phyloP scores from a whole-genome alignment of 176 grass and related monocot species.

The Pontederia crassipes region DNA sequence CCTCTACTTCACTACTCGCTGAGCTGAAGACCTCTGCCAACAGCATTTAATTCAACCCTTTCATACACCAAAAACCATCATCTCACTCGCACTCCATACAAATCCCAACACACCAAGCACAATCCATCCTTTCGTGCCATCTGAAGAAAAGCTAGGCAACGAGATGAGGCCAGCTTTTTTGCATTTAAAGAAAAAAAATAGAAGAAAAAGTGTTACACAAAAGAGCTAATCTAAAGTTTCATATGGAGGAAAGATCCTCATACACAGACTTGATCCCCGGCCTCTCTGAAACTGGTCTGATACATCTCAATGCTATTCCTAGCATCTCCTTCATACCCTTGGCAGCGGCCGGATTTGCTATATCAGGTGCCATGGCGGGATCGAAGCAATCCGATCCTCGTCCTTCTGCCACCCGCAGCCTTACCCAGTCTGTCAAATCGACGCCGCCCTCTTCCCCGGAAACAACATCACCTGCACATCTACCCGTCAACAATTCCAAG shows the following conservation, averaged over 20 bases:
- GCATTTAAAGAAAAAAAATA: neutral
- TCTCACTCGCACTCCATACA: no score
- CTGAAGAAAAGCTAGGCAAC: neutral
- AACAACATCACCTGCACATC: slow-evolving; percentile 61
- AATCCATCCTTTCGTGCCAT: neutral
- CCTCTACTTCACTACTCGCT: no score
- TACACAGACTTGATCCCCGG: slow-evolving; percentile 71
- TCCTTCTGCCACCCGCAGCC: slow-evolving; percentile 50
- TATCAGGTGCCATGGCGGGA: slow-evolving; percentile 18
- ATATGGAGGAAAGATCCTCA: slow-evolving; percentile 64
- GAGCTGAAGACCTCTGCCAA: no score
- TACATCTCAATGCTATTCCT: slow-evolving; percentile 56
- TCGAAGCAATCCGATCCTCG: slow-evolving; percentile 65
- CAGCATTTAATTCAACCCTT: no score
- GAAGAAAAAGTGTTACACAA: neutral
- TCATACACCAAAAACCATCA: no score
- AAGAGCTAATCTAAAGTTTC: neutral
- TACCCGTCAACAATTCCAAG: slow-evolving; percentile 75
- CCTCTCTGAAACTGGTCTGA: slow-evolving; percentile 59
- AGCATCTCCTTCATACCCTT: slow-evolving; percentile 55
- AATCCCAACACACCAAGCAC: no score
- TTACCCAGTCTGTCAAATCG: slow-evolving; percentile 89
- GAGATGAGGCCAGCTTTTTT: neutral
- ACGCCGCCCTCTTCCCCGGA: slow-evolving; percentile 55
- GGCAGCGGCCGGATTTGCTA: neutral